These are phyloP conservation scores for Camelina neglecta DNA, from an alignment of 345 rosid species.

Conservation along the genomic window DNA sequence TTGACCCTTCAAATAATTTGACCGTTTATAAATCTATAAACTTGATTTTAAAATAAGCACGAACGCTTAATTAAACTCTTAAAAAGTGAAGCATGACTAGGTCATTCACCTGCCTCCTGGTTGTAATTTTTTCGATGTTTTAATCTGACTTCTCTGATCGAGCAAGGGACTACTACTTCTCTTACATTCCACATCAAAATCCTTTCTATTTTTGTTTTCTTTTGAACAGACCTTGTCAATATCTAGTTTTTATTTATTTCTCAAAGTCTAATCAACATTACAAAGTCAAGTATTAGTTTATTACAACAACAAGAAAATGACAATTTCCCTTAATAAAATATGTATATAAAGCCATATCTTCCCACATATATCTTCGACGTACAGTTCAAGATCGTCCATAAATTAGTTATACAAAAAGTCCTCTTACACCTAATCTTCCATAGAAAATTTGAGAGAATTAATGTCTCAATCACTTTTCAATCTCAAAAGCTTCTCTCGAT, in stretches of 20 bases:
- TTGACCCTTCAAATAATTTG: conserved; percentile 6
- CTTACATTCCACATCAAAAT: not conserved
- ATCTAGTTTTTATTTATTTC: not conserved
- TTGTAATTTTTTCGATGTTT: not conserved
- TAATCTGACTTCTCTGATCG: not conserved
- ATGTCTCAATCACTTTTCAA: conserved; percentile 33
- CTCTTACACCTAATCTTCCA: not conserved
- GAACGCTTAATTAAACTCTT: conserved; percentile 6
- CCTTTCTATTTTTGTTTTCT: conserved; percentile 1
- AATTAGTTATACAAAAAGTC: not conserved
- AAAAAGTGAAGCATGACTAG: not conserved
- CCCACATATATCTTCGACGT: not conserved
- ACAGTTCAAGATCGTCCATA: not conserved
- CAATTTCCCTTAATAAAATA: conserved; percentile 6
- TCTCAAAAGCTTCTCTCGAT: conserved; percentile 23
- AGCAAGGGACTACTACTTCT: conserved; percentile 26
- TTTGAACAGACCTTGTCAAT: not conserved
- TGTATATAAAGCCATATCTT: conserved; percentile 3
- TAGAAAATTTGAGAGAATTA: conserved; percentile 10
- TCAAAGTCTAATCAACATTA: conserved; percentile 19
- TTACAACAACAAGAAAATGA: not conserved
- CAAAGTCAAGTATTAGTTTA: conserved; percentile 33
- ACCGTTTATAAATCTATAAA: not conserved
- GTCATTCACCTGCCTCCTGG: conserved; percentile 3
- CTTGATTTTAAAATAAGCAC: not conserved